Percentiles rank a stretch among this genome's conserved stretches.
Evolutionary conservation across 2,329 filamentous ascomycete species (phyloP).

Genomic region (Colletotrichum paranaense): DNA sequence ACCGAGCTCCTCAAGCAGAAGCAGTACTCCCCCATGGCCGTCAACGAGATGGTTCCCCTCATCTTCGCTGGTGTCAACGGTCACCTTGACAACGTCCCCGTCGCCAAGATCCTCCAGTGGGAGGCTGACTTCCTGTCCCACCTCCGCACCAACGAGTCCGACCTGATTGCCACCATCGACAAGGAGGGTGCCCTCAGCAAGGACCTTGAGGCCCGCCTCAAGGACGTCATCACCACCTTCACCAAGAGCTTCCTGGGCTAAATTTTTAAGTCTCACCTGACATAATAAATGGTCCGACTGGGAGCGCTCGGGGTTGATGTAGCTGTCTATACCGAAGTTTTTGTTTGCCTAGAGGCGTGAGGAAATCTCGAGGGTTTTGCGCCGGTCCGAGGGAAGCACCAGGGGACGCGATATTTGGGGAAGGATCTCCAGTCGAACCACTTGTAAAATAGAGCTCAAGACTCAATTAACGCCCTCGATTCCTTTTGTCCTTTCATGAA

Average conservation of each 20-base stretch:
- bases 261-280: constrained; percentile 49
- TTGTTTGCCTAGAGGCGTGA: constrained; percentile 60
- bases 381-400: constrained; percentile 55
- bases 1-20: constrained; percentile 99
- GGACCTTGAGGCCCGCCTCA: constrained; percentile 86
- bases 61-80: constrained; percentile 99
- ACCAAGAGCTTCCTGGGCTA: constrained; percentile 89
- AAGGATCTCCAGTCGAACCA: constrained; percentile 61
- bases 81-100: constrained; percentile 88
- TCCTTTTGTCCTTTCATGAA: constrained; percentile 62
- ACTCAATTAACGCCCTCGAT: constrained; percentile 71
- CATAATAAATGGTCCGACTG: constrained; percentile 42
- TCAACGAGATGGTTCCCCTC: constrained; percentile 99
- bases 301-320: constrained; percentile 46
- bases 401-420: constrained; percentile 41
- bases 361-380: constrained; percentile 57
- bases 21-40: constrained; percentile 98
- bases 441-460: constrained; percentile 74
- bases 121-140: constrained; percentile 94
- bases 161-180: constrained; percentile 86
- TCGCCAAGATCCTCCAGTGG: constrained; percentile 91
- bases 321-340: constrained; percentile 62
- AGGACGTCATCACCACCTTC: constrained; percentile 81
- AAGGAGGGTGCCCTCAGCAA: constrained; percentile 97
- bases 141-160: constrained; percentile 90